Conservation (phyloP, 768 basidiomycete species). For the Termitomyces sp. region DNA sequence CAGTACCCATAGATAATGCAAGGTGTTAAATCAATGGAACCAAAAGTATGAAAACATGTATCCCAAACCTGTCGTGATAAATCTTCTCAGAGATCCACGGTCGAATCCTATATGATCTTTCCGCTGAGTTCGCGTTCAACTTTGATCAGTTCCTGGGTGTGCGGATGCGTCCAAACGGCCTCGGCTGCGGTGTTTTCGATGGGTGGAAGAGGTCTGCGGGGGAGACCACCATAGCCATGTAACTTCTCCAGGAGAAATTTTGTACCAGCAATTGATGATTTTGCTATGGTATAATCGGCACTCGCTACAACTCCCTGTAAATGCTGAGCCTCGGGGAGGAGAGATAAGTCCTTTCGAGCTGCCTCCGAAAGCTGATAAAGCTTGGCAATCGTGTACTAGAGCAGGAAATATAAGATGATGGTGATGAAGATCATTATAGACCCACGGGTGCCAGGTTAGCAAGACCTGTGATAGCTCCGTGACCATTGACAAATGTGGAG, state of each 20-base stretch:
- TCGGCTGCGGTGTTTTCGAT: constrained; percentile 49
- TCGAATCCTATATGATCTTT: constrained; percentile 22
- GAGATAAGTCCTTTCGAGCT: constrained; percentile 45
- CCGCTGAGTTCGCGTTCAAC: constrained; percentile 54
- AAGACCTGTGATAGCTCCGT: constrained; percentile 89
- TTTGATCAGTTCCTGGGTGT: constrained; percentile 61
- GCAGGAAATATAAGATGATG: constrained; percentile 6
- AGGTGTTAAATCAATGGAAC: constrained; percentile 5
- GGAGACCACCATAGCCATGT: constrained; percentile 75
- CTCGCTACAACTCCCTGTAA: constrained; percentile 78
- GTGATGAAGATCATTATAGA: constrained; percentile 3
- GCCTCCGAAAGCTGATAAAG: constrained; percentile 59
- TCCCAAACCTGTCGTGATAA: constrained; percentile 1
- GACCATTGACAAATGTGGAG: constrained; percentile 62
- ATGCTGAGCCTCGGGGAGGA: constrained; percentile 62
- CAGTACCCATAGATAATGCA: not conserved
- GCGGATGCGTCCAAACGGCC: constrained; percentile 66
- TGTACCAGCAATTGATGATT: constrained; percentile 74
- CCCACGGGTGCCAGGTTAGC: constrained; percentile 76
- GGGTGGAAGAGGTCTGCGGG: constrained; percentile 74
- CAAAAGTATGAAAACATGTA: constrained; percentile 1
- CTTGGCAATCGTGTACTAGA: constrained; percentile 50
- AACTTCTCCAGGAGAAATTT: constrained; percentile 72
- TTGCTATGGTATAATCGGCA: constrained; percentile 76
- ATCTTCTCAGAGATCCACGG: constrained; percentile 7